Evolutionary conservation across 2,329 filamentous ascomycete genomes (phyloP).

Genomic region (Phaeophleospora eucalypticola): DNA sequence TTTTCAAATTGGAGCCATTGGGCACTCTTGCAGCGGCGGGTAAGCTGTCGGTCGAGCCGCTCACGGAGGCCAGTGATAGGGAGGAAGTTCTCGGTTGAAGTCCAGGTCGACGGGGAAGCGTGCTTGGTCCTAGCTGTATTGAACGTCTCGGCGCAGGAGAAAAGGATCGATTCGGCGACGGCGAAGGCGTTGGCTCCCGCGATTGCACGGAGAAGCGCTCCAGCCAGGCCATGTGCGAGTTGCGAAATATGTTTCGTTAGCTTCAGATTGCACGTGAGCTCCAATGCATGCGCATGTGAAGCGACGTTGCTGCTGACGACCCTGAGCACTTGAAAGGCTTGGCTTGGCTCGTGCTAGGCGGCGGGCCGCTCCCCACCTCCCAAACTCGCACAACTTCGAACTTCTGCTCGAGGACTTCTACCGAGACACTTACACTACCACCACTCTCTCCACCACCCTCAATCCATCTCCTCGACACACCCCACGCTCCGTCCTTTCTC

Average conservation of each 20-base stretch:
- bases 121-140: constrained; percentile 63
- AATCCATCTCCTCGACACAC: constrained; percentile 30
- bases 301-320: too few relatives aligned
- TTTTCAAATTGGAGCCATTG: constrained; percentile 66
- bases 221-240: constrained; percentile 55
- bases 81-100: constrained; percentile 70
- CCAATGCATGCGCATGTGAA: too few relatives aligned
- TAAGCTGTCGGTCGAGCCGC: constrained; percentile 72
- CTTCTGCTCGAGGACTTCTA: neutral
- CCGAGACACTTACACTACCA: neutral
- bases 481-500: constrained; percentile 20
- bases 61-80: constrained; percentile 67
- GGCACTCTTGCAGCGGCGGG: constrained; percentile 59
- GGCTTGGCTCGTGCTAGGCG: neutral
- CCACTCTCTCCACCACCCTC: neutral
- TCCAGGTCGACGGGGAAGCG: constrained; percentile 64
- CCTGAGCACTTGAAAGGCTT: neutral
- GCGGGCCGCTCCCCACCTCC: neutral
- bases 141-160: constrained; percentile 68
- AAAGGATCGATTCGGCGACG: constrained; percentile 62
- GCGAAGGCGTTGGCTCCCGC: constrained; percentile 61
- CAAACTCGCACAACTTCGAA: neutral
- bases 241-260: neutral
- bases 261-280: neutral
- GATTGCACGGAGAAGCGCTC: constrained; percentile 77